Conservation (phyloP, 2,329 filamentous ascomycete species). For the Neocucurbitaria cava region DNA sequence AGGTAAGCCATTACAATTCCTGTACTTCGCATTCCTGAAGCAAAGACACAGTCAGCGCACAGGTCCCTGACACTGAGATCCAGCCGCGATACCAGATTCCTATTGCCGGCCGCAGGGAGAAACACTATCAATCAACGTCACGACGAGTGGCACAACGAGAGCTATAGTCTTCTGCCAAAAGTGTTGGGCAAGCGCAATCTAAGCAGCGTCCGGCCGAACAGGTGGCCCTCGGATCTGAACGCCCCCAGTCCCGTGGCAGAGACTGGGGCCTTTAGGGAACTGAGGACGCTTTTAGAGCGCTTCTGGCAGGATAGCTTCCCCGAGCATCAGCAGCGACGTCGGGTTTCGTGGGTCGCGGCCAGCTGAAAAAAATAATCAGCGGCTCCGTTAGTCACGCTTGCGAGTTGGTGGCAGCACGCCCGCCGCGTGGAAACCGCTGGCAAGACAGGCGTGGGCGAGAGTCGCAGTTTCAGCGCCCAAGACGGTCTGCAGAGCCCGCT, state of each 20-base stretch:
- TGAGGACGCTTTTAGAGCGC: not conserved
- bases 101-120: constrained; percentile 23
- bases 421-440: constrained; percentile 4
- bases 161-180: not conserved
- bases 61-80: constrained; percentile 15
- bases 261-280: not conserved
- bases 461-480: constrained; percentile 32
- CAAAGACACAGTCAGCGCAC: constrained; percentile 37
- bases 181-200: constrained; percentile 24
- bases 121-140: constrained; percentile 16
- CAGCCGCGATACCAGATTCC: constrained; percentile 26
- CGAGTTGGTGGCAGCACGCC: constrained; percentile 2
- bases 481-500: constrained; percentile 11
- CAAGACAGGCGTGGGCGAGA: constrained; percentile 30
- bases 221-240: constrained; percentile 3
- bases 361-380: constrained; percentile 20
- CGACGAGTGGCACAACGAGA: constrained; percentile 4
- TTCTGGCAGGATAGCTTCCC: constrained; percentile 1
- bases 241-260: constrained; percentile 5
- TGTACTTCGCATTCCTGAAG: constrained; percentile 6
- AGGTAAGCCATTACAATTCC: constrained; percentile 22
- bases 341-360: constrained; percentile 7
- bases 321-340: constrained; percentile 7
- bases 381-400: constrained; percentile 30
- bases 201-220: constrained; percentile 6